Evolutionary conservation across 495 filamentous ascomycete genomes (phyloP).

Genomic region (Staphylotrichum tortipilum): DNA sequence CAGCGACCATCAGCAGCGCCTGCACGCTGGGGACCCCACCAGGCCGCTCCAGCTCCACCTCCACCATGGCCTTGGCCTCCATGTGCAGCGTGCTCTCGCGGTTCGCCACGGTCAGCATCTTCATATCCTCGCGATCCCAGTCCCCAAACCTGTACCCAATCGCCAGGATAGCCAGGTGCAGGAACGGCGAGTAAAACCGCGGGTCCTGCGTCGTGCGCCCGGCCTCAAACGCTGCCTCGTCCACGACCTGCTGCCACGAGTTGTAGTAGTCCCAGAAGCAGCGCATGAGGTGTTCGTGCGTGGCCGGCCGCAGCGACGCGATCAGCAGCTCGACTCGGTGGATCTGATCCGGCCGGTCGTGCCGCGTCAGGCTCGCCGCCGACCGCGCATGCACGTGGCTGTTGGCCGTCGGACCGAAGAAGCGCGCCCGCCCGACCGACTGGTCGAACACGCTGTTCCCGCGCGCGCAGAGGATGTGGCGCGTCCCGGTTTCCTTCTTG

Average conservation of each 20-base stretch:
- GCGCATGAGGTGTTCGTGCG: conserved; percentile 44
- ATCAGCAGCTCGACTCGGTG: conserved; percentile 39
- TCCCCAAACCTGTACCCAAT: conserved; percentile 44
- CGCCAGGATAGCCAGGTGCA: conserved; percentile 46
- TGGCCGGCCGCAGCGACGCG: conserved; percentile 30
- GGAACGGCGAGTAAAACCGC: conserved; percentile 41
- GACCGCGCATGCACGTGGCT: conserved; percentile 25
- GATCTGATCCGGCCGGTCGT: conserved; percentile 28
- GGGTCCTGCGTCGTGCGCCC: conserved; percentile 35
- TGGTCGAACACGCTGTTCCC: conserved; percentile 40
- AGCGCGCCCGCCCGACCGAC: conserved; percentile 33
- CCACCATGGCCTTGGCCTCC: conserved; percentile 46
- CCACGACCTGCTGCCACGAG: conserved; percentile 36
- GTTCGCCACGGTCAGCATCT: conserved; percentile 34
- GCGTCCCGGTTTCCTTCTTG: conserved; percentile 35
- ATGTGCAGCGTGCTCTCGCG: conserved; percentile 45
- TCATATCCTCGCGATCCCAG: conserved; percentile 38
- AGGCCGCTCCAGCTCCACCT: conserved; percentile 42
- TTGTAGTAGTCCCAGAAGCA: conserved; percentile 47
- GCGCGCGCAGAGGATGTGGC: conserved; percentile 32
- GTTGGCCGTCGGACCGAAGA: conserved; percentile 42
- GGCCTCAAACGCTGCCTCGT: conserved; percentile 41
- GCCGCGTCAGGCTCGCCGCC: conserved; percentile 6
- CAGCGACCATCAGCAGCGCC: conserved; percentile 41
- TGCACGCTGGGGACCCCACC: conserved; percentile 44